Percentiles rank a stretch among this genome's conserved stretches.
These are phyloP conservation scores for Tephrocybe rancida DNA, from an alignment of 768 basidiomycete genomes.

Conservation along the genomic window DNA sequence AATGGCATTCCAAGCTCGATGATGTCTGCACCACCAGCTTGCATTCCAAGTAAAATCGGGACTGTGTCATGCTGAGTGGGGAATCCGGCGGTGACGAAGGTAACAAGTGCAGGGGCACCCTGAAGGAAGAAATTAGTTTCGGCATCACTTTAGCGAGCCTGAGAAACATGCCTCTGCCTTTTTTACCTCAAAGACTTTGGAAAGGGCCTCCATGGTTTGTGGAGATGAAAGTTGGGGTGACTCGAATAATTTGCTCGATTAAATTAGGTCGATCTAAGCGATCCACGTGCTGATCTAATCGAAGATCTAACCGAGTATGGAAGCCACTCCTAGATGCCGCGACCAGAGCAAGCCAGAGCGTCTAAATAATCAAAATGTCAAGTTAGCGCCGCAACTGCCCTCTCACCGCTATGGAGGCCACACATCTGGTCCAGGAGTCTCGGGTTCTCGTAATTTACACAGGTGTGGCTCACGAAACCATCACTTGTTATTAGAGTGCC, in stretches of 20 bases:
- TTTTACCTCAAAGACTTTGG: slow-evolving; percentile 69
- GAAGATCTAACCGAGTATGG: slow-evolving; percentile 10
- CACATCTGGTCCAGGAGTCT: slow-evolving; percentile 62
- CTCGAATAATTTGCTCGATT: slow-evolving; percentile 13
- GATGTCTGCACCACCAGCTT: slow-evolving; percentile 90
- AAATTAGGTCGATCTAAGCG: slow-evolving; percentile 18
- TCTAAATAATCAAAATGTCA: too few relatives aligned
- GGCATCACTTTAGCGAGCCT: neutral
- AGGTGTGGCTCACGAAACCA: slow-evolving; percentile 31
- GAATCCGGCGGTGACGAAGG: slow-evolving; percentile 95
- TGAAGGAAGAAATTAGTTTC: slow-evolving; percentile 22
- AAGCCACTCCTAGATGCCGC: too few relatives aligned
- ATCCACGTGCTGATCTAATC: slow-evolving; percentile 27
- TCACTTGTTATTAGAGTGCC: neutral
- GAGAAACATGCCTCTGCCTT: slow-evolving; percentile 47
- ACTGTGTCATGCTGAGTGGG: slow-evolving; percentile 81
- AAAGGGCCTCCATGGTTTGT: slow-evolving; percentile 66
- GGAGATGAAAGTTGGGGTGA: slow-evolving; percentile 20
- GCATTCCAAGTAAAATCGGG: slow-evolving; percentile 87
- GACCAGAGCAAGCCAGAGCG: too few relatives aligned
- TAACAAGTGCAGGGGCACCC: slow-evolving; percentile 68
- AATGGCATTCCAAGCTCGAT: slow-evolving; percentile 96
- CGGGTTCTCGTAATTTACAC: slow-evolving; percentile 89
- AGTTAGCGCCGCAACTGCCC: neutral
- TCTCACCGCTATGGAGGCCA: slow-evolving; percentile 45